phyloP scores from a whole-genome alignment of 2,329 filamentous ascomycete genomes.

The Fragosphaeria purpurea region DNA sequence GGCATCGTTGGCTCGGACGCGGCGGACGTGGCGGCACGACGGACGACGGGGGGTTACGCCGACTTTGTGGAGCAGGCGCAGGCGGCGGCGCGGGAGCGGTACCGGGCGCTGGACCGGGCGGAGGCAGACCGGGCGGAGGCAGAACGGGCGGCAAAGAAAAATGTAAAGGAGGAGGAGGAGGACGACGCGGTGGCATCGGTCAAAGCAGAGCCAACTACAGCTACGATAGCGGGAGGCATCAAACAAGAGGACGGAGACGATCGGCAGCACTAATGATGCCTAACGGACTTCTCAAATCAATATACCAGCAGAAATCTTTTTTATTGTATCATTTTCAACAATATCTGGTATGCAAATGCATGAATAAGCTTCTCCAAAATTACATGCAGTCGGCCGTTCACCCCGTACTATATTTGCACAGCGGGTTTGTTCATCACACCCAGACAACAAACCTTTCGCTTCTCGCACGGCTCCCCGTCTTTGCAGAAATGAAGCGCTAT shows the following conservation, averaged over 20 bases:
- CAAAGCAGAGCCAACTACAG: not conserved
- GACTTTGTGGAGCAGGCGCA: constrained; percentile 56
- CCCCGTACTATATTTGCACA: too few relatives aligned
- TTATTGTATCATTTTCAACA: too few relatives aligned
- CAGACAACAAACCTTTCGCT: too few relatives aligned
- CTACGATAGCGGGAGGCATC: not conserved
- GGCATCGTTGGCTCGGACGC: constrained; percentile 63
- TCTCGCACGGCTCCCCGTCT: too few relatives aligned
- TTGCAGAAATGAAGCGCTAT: too few relatives aligned
- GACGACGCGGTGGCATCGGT: not conserved
- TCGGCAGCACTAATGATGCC: not conserved
- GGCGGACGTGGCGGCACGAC: constrained; percentile 50
- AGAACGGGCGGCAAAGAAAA: not conserved
- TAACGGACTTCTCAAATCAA: too few relatives aligned
- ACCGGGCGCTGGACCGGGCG: constrained; percentile 5
- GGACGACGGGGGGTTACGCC: constrained; percentile 45
- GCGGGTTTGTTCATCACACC: too few relatives aligned
- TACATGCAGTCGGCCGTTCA: too few relatives aligned
- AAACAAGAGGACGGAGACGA: not conserved
- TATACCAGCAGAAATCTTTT: too few relatives aligned
- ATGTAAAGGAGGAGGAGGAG: not conserved
- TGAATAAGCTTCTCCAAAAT: too few relatives aligned
- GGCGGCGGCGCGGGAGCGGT: constrained; percentile 57
- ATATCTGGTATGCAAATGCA: too few relatives aligned
- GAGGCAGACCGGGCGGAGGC: constrained; percentile 3